Evolutionary conservation across 176 grass and related monocot genomes (phyloP), one percentile per base, ranked within the genome.

Genomic region (Echinochloa phyllopogon): DNA sequence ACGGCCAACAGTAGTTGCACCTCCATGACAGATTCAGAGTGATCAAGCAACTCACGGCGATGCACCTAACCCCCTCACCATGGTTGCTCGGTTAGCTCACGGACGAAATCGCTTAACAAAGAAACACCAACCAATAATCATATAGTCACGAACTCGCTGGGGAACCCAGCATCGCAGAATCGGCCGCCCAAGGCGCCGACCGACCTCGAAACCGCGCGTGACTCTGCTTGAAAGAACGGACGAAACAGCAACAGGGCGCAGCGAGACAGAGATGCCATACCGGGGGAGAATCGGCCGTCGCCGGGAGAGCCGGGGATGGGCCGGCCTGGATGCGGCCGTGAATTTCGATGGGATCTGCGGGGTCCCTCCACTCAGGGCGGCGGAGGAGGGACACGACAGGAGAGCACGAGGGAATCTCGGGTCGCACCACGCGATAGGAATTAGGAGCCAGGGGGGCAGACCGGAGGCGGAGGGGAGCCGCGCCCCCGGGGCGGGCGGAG

Each of bases 291-390:
- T 43, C 33, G 62, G 62, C 36, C 62, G 83, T 85, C 83, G 83
- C 74, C 39, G 51, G 74, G 60, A 8, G 45, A 8, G 45, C 5
- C 57, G 8, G 20, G 5, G 59, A 57, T n/a, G 3, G 47, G 15
- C 18, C 60, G 62, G 36, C 47, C 33, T 36, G 49, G 62, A 21
- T 25, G 43, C 83, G 74, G 61, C 66, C 83, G 83, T 52, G 83
- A 78, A 85, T 69, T 77, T n/a, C 64, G 74, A 85, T 85, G 74
- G 83, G 74, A 85, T 85, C 83, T 85, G 83, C 74, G 64, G 62
- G 83, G 51, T 58, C 73, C 74, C 68, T 48, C 49, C 61, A 25
- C 62, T 42, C 47, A 37, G 23, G 38, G n/a, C n/a, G 38, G 16
- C 16, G 50, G 16, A 58, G 43, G 17, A 1, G 29, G 18, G 2